Base-by-base conservation (phyloP, 371 early-diverging fungal species). In the Mortierella sp. region DNA sequence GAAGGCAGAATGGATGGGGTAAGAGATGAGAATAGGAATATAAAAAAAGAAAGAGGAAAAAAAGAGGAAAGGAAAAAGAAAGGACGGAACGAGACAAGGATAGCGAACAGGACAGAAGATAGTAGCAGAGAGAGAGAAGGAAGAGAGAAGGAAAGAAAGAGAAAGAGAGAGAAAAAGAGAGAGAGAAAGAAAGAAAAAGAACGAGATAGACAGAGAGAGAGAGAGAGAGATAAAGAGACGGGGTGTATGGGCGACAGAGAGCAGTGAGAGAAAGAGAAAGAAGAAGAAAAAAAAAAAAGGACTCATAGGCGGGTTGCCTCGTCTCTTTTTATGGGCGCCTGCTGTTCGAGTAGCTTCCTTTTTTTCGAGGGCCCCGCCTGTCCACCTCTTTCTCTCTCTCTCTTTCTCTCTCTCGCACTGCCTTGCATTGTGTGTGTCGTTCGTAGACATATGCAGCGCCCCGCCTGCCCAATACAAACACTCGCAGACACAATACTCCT, bases 221-320 rank as follows among this genome's bases (percentile, higher is more conserved):
- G 45, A 12, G 57, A 57, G 60, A 59, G 60, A 59, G 43, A 44
- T n/a, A n/a, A n/a, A n/a, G n/a, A 45, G 44, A 25, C 45, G 60
- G 44, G 37, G 60, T 59, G 60, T n/a, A n/a, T n/a, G 30, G 60
- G 60, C 60, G 45, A 45, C 43, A 59, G 30, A 45, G 60, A 59
- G 30, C 44, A 45, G 2, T 59, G 60, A 23, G 45, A 21, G 45
- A 45, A 43, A 12, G 57, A 57, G 60, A 59, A 43, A 59, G 43
- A 44, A 43, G 43, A 37, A 59, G 45, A 59, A 23, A 59, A 43
- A 37, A 18, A 45, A 16, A 12, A 15, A 28, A 7, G 23, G 23
- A 12, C 25, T 52, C 57, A 29, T 4, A 59, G 23, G 30, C 30
- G 23, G 43, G 60, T 25, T 23, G 43, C 60, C 18, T 59, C 44